Percentiles rank a stretch among this genome's conserved stretches.
Conservation (phyloP, 192 early-diverging fungal genomes). For the Allomyces macrogynus region DNA sequence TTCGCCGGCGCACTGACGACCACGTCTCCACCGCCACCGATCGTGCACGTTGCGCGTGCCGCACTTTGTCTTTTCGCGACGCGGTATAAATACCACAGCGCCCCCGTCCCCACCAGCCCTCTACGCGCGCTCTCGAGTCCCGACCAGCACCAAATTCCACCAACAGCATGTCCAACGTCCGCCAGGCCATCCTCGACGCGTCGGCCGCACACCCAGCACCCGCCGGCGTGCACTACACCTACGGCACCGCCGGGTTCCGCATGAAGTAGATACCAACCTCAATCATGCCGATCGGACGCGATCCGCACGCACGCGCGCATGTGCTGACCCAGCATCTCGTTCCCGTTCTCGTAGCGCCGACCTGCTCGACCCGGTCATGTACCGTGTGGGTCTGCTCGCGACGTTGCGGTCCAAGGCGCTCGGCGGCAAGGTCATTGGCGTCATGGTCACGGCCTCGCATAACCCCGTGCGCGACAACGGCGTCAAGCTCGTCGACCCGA, state of each 20-base stretch:
- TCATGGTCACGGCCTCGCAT: constrained; percentile 98
- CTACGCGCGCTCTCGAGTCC: too few species aligned
- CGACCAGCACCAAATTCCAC: too few species aligned
- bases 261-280: constrained; percentile 40
- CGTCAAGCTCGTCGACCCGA: constrained; percentile 91
- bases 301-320: constrained; percentile 1
- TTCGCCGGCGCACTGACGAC: too few species aligned
- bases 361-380: constrained; percentile 79
- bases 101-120: too few species aligned
- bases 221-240: constrained; percentile 33
- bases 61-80: too few species aligned
- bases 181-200: constrained; percentile 12
- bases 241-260: constrained; percentile 97
- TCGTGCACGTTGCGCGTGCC: too few species aligned
- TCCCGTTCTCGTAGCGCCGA: constrained; percentile 35
- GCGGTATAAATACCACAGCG: too few species aligned
- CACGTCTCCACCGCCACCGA: not conserved
- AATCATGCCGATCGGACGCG: not conserved
- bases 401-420: constrained; percentile 76
- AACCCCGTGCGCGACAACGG: constrained; percentile 94
- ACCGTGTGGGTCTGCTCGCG: constrained; percentile 76
- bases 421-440: constrained; percentile 65
- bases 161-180: too few species aligned
- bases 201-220: constrained; percentile 56
- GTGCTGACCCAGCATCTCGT: not conserved